A percentile compares a stretch with the other conserved stretches of the same genome.
Conservation (phyloP, 2,329 filamentous ascomycete species). For the Aspergillus hortae region DNA sequence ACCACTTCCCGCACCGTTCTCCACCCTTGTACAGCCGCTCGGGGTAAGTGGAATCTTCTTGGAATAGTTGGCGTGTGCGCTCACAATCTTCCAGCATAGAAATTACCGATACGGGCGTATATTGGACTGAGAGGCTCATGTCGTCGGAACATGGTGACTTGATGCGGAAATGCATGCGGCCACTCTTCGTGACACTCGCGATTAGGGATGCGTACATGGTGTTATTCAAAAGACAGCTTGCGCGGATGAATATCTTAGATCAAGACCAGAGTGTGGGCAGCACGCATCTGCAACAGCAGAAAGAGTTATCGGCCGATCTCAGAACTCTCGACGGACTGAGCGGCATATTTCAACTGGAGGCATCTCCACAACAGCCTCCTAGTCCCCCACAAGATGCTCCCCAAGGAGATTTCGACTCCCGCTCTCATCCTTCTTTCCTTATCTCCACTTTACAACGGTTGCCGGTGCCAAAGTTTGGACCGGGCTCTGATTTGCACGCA, state of each 20-base stretch:
- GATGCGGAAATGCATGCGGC: slow-evolving; percentile 27
- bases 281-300: slow-evolving; percentile 12
- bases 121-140: slow-evolving; percentile 26
- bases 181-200: slow-evolving; percentile 30
- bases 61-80: neutral
- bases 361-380: slow-evolving; percentile 8
- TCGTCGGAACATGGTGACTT: slow-evolving; percentile 28
- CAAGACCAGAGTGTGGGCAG: slow-evolving; percentile 12
- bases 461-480: slow-evolving; percentile 31
- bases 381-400: slow-evolving; percentile 13
- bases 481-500: slow-evolving; percentile 31
- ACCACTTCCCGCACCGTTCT: slow-evolving; percentile 57
- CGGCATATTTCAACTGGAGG: slow-evolving; percentile 15
- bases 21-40: slow-evolving; percentile 59
- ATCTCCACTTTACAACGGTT: slow-evolving; percentile 32
- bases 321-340: slow-evolving; percentile 15
- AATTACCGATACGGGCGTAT: slow-evolving; percentile 22
- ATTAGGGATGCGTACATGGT: slow-evolving; percentile 31
- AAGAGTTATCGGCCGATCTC: slow-evolving; percentile 12
- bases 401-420: slow-evolving; percentile 12
- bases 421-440: slow-evolving; percentile 25
- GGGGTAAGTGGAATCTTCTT: slow-evolving; percentile 48
- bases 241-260: slow-evolving; percentile 18
- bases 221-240: slow-evolving; percentile 25
- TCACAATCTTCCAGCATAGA: slow-evolving; percentile 23